Percentiles rank a stretch among this genome's conserved stretches.
phyloP scores from a whole-genome alignment of 768 basidiomycete genomes.

The Rhodosporidiobolus odoratus region DNA sequence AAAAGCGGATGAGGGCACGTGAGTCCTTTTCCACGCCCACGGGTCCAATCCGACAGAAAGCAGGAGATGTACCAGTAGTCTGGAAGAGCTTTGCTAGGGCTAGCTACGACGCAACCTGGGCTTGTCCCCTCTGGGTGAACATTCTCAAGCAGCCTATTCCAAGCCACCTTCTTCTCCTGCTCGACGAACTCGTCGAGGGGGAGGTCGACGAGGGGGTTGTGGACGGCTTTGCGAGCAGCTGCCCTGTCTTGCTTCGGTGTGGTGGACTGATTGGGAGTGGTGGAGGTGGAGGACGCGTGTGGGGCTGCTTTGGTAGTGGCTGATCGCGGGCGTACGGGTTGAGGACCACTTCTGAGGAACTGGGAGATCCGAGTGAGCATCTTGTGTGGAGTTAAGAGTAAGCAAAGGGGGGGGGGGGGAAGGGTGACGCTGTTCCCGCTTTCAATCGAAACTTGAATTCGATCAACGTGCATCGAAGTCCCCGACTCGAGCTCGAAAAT shows the following conservation, averaged over 20 bases:
- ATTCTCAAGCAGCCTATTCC: slow-evolving; percentile 28
- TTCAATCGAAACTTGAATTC: too few relatives aligned
- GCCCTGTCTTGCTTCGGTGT: background rate
- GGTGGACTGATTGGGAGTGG: background rate
- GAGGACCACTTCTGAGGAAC: too few relatives aligned
- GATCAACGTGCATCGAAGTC: too few relatives aligned
- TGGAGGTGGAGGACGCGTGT: background rate
- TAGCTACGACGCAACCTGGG: slow-evolving; percentile 38
- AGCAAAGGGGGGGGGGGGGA: background rate
- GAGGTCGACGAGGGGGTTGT: slow-evolving; percentile 25
- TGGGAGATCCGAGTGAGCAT: background rate
- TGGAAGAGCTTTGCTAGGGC: slow-evolving; percentile 33
- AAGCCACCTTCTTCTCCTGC: background rate
- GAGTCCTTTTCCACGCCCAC: background rate
- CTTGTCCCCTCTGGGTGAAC: slow-evolving; percentile 33
- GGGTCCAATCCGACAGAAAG: background rate
- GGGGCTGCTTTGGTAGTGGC: background rate
- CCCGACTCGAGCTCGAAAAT: too few relatives aligned
- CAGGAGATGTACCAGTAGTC: slow-evolving; percentile 34
- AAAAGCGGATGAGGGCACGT: background rate
- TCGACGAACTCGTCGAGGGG: slow-evolving; percentile 18
- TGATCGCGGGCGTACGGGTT: too few relatives aligned
- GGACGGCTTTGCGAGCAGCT: background rate
- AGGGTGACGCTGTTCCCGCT: too few relatives aligned
- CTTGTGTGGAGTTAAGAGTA: background rate